Evolutionary conservation across 257 asterid species (phyloP).

Genomic region (Primulina eburnea): DNA sequence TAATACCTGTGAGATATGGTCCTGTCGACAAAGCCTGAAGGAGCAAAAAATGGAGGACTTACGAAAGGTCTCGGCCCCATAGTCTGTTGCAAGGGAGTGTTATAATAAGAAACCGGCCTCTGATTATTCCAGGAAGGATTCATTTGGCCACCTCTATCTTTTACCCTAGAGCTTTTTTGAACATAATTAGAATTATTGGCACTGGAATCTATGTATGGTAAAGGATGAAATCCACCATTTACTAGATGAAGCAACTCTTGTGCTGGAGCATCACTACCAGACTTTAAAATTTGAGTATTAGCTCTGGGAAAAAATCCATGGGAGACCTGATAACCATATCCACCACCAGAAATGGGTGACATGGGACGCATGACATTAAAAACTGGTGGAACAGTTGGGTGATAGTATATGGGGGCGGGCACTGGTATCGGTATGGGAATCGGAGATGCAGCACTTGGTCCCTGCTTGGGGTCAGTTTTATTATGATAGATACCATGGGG

Average conservation of each 20-base stretch:
- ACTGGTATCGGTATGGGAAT: conserved; percentile 44
- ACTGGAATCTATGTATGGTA: conserved; percentile 34
- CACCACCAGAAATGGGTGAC: conserved; percentile 48
- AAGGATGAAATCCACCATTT: conserved; percentile 53
- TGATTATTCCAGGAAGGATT: conserved; percentile 46
- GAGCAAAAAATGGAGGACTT: conserved; percentile 53
- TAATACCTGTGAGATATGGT: conserved; percentile 54
- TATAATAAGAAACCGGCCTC: conserved; percentile 46
- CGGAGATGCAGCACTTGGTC: conserved; percentile 50
- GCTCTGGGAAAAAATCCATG: conserved; percentile 43
- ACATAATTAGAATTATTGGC: conserved; percentile 42
- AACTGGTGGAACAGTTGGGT: conserved; percentile 46
- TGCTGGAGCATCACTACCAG: conserved; percentile 47
- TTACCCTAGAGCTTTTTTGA: conserved; percentile 46
- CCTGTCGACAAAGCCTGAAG: conserved; percentile 59
- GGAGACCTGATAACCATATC: conserved; percentile 53
- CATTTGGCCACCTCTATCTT: conserved; percentile 43
- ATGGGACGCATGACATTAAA: conserved; percentile 54
- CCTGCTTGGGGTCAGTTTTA: conserved; percentile 59
- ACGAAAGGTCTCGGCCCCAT: conserved; percentile 62
- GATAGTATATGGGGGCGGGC: conserved; percentile 35
- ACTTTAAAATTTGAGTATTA: conserved; percentile 39
- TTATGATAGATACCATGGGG: conserved; percentile 44
- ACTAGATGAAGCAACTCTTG: conserved; percentile 47
- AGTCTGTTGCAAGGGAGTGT: conserved; percentile 47